Evolutionary conservation across 2,329 filamentous ascomycete species (phyloP).

Genomic region (Penicillium brevicompactum): DNA sequence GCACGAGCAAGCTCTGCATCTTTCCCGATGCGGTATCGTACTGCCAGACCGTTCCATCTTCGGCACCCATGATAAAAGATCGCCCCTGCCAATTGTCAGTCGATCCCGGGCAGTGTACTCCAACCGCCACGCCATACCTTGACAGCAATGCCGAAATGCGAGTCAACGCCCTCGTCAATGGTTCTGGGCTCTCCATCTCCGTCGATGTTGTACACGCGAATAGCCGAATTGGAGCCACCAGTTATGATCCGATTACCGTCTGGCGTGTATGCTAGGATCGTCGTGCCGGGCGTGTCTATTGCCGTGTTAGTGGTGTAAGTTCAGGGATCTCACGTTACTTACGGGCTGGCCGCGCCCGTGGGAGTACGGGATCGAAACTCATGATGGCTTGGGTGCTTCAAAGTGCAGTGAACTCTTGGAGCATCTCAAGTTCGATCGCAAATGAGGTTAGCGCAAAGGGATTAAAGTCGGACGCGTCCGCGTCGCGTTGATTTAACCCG

Average conservation of each 20-base stretch:
- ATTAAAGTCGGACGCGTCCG: constrained; percentile 26
- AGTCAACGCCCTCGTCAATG: constrained; percentile 87
- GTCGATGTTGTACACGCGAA: constrained; percentile 88
- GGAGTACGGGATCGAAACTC: constrained; percentile 39
- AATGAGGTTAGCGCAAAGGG: background rate
- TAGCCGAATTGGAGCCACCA: constrained; percentile 89
- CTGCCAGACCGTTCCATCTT: constrained; percentile 93
- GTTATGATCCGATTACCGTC: constrained; percentile 86
- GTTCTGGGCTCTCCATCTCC: constrained; percentile 91
- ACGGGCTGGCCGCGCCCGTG: constrained; percentile 52
- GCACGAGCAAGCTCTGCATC: constrained; percentile 80
- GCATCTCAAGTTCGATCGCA: constrained; percentile 13
- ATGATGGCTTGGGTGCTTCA: constrained; percentile 23
- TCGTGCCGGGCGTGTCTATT: constrained; percentile 78
- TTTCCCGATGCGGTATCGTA: constrained; percentile 72
- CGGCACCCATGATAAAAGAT: constrained; percentile 85
- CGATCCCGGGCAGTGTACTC: background rate
- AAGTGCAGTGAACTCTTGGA: constrained; percentile 5
- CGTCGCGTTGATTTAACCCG: constrained; percentile 30
- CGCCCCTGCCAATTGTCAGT: constrained; percentile 57
- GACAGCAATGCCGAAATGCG: constrained; percentile 77
- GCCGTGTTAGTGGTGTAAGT: constrained; percentile 9
- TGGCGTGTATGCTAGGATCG: constrained; percentile 85
- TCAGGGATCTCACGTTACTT: constrained; percentile 27
- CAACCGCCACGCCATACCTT: constrained; percentile 53